Evolutionary conservation across 129 eudicot species (phyloP), one percentile per base, ranked within the genome.

Genomic region (Glebionis coronaria): DNA sequence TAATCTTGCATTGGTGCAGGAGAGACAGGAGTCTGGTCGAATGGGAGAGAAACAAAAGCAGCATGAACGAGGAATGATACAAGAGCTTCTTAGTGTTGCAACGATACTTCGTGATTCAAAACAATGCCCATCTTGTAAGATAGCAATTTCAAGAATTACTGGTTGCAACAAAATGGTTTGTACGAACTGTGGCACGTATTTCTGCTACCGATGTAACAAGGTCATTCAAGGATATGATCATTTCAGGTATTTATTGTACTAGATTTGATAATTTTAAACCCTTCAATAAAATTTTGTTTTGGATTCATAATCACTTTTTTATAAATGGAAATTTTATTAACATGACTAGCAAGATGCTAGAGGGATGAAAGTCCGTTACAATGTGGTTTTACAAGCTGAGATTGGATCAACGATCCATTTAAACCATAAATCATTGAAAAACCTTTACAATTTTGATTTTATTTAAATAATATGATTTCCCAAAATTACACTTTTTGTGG

Each of bases 101-200:
- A 93, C 86, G 62, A 81, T 86, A 71, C 74, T 78, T 44, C 84
- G 88, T 64, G 84, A 75, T 78, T 86, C 95, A 58, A 86, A 86
- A 64, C 97, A 76, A 71, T 93, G 99, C 73, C 97, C 99, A 56
- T 73, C 88, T 56, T 93, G 99, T 79, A 93, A 89, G 66, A 82
- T 93, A 82, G 99, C 99, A 2, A 93, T 93, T 56, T 82, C 90
- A 4, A 82, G 83, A 78, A 86, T 82, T 4, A 97, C 78, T 75
- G 99, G 99, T 44, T 93, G 99, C 83, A 89, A 89, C 44, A 86
- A 86, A 75, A 88, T 93, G 97, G 86, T 78, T 4, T 93, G 97
- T 67, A n/a, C 58, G 0, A 82, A 86, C 28, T 88, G 97, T 75
- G 95, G 90, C 50, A 61, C 47, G 13, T 86, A 80, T 73, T 93